phyloP scores from a whole-genome alignment of 2,329 filamentous ascomycete species.

The Fusarium abutilonis region DNA sequence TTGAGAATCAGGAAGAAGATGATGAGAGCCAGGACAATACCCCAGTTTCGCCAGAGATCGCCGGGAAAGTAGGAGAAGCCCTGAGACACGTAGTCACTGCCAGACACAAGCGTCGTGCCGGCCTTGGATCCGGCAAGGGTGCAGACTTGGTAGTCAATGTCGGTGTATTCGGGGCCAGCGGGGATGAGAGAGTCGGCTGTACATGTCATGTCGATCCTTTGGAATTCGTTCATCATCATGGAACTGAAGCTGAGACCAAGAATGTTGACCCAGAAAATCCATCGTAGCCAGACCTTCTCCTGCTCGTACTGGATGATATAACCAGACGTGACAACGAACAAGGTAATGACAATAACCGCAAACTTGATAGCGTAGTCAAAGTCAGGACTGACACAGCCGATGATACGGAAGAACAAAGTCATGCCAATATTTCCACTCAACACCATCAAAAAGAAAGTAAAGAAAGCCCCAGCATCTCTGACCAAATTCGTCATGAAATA shows the following conservation, averaged over 20 bases:
- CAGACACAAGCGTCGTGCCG: constrained; percentile 71
- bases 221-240: constrained; percentile 90
- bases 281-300: constrained; percentile 79
- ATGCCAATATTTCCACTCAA: constrained; percentile 75
- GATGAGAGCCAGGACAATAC: constrained; percentile 81
- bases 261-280: constrained; percentile 82
- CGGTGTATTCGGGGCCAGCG: constrained; percentile 72
- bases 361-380: constrained; percentile 89
- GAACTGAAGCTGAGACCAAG: constrained; percentile 79
- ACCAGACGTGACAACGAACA: constrained; percentile 83
- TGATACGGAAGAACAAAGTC: constrained; percentile 80
- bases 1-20: constrained; percentile 79
- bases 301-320: constrained; percentile 84
- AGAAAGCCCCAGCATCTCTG: constrained; percentile 78
- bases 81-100: constrained; percentile 73
- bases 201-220: constrained; percentile 73
- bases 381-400: constrained; percentile 79
- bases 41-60: constrained; percentile 85
- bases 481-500: constrained; percentile 81
- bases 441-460: constrained; percentile 78
- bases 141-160: constrained; percentile 82
- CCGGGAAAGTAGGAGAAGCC: constrained; percentile 73
- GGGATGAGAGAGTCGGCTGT: constrained; percentile 75
- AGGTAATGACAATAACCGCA: constrained; percentile 79
- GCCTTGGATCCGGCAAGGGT: constrained; percentile 77